Conservation (phyloP, 169 alveolate genomes). For the Besnoitia besnoiti region DNA sequence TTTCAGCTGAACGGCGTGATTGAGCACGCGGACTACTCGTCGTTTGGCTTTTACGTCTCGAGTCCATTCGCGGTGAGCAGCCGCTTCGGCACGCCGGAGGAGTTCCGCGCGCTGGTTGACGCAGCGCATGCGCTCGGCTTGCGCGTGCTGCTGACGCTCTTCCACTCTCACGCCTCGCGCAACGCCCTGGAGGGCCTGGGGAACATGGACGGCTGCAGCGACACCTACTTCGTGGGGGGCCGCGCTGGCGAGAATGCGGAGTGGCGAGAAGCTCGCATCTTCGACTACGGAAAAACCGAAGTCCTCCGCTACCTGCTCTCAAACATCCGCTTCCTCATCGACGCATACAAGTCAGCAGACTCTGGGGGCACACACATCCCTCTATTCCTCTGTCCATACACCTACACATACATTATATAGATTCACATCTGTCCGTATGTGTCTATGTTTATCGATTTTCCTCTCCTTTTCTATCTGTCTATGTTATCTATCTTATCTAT, state of each 20-base stretch:
- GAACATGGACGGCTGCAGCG: constrained; percentile 90
- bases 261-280: constrained; percentile 83
- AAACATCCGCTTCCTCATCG: constrained; percentile 85
- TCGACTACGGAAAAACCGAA: constrained; percentile 88
- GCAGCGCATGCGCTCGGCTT: constrained; percentile 87
- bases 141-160: constrained; percentile 84
- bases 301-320: constrained; percentile 90
- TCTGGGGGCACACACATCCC: no score
- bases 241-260: constrained; percentile 83
- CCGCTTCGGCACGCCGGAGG: constrained; percentile 93
- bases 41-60: constrained; percentile 91
- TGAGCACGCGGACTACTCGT: constrained; percentile 92
- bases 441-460: no score
- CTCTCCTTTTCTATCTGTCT: background rate
- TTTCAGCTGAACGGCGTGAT: constrained; percentile 87
- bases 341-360: constrained; percentile 82
- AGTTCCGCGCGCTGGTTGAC: constrained; percentile 87
- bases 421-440: no score
- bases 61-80: constrained; percentile 88
- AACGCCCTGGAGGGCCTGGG: constrained; percentile 91
- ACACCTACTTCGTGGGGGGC: constrained; percentile 89
- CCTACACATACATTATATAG: no score
- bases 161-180: constrained; percentile 89
- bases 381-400: no score
- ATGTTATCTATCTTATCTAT: no score